Evolutionary conservation across 1,139 yeast genomes (phyloP).

Genomic region (Kurtzmaniella quercitrusa): DNA sequence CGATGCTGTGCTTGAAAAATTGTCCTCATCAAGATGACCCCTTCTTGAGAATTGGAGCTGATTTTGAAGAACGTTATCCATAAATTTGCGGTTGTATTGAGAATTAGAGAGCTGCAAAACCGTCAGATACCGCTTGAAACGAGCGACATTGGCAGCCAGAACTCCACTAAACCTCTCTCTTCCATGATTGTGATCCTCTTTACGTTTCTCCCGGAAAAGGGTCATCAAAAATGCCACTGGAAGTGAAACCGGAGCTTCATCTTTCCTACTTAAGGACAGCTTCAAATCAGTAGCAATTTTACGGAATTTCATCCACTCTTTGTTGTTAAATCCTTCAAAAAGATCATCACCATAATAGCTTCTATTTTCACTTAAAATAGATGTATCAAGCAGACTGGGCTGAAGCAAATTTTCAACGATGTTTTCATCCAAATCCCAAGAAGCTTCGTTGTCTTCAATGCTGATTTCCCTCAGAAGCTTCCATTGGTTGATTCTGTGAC

Average conservation of each 20-base stretch:
- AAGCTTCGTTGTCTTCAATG: constrained; percentile 40
- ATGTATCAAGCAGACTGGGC: constrained; percentile 9
- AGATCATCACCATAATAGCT: constrained; percentile 6
- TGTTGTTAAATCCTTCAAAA: constrained; percentile 4
- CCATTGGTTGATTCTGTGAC: constrained; percentile 15
- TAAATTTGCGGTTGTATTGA: constrained; percentile 2
- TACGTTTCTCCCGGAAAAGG: constrained; percentile 15
- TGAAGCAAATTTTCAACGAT: constrained; percentile 10
- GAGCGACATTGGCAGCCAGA: constrained; percentile 24
- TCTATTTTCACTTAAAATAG: background rate
- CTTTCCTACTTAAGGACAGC: constrained; percentile 6
- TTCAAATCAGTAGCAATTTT: constrained; percentile 5
- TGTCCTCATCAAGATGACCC: constrained; percentile 3
- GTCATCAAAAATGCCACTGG: constrained; percentile 3
- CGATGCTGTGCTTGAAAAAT: constrained; percentile 6
- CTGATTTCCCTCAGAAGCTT: constrained; percentile 13
- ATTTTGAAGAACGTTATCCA: constrained; percentile 5
- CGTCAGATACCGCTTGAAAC: constrained; percentile 1
- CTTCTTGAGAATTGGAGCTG: constrained; percentile 4
- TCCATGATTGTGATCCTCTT: constrained; percentile 13
- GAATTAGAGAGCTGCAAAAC: background rate
- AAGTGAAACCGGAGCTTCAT: constrained; percentile 2
- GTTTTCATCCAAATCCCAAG: constrained; percentile 44
- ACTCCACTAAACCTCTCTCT: constrained; percentile 28
- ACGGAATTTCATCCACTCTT: constrained; percentile 4